Evolutionary conservation across 108 stramenopile genomes (phyloP).

Genomic region (Epithemia pelagica): DNA sequence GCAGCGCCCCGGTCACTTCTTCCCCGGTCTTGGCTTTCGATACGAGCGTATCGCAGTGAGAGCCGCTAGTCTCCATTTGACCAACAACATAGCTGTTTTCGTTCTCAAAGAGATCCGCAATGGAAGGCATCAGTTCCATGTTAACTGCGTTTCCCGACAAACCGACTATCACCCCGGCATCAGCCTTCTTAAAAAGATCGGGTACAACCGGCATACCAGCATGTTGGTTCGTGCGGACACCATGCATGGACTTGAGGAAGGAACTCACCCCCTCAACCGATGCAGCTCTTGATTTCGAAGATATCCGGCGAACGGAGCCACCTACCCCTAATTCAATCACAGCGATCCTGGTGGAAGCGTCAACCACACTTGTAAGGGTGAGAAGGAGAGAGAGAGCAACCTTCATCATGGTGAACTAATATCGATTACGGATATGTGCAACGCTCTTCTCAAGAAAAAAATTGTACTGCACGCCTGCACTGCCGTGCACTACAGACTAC

Average conservation of each 20-base stretch:
- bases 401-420: slow-evolving; percentile 11
- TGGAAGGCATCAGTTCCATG: slow-evolving; percentile 54
- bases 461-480: no score
- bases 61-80: slow-evolving; percentile 44
- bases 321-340: slow-evolving; percentile 69
- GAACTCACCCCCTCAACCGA: slow-evolving; percentile 62
- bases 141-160: slow-evolving; percentile 44
- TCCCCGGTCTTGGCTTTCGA: slow-evolving; percentile 12
- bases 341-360: slow-evolving; percentile 63
- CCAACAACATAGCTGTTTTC: slow-evolving; percentile 43
- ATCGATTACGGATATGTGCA: not conserved
- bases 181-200: slow-evolving; percentile 64
- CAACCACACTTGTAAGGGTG: slow-evolving; percentile 11
- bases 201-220: slow-evolving; percentile 80
- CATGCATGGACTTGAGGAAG: slow-evolving; percentile 66
- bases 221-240: slow-evolving; percentile 38
- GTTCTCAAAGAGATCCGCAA: slow-evolving; percentile 27
- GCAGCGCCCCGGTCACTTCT: not conserved
- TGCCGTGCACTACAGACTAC: no score
- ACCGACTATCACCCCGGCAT: slow-evolving; percentile 65
- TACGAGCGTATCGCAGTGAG: slow-evolving; percentile 24
- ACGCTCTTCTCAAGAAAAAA: not conserved
- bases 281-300: slow-evolving; percentile 19
- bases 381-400: not conserved
- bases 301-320: slow-evolving; percentile 59